Percentiles rank a stretch among this genome's conserved stretches.
These are phyloP conservation scores for Aureobasidium mangrovei DNA, from an alignment of 2,329 filamentous ascomycete genomes.

Conservation along the genomic window DNA sequence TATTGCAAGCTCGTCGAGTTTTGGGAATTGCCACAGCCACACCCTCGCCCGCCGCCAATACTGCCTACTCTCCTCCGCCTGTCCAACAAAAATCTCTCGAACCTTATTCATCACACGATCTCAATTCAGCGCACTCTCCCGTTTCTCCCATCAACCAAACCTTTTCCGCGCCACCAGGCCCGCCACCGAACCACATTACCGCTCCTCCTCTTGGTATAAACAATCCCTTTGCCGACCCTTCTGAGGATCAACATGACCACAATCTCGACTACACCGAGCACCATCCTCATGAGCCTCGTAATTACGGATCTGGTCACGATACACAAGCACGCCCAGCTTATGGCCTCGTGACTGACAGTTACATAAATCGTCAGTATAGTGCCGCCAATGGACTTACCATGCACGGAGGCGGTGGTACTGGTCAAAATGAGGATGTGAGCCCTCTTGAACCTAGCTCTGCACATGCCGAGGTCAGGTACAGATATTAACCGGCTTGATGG, in stretches of 20 bases:
- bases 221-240: slow-evolving; percentile 12
- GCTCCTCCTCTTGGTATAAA: neutral
- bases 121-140: neutral
- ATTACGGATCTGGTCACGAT: slow-evolving; percentile 1
- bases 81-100: neutral
- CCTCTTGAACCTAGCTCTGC: neutral
- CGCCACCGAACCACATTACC: neutral
- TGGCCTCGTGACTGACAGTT: slow-evolving; percentile 30
- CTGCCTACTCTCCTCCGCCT: neutral
- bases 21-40: slow-evolving; percentile 23
- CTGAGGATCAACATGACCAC: neutral
- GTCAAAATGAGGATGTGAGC: neutral
- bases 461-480: slow-evolving; percentile 3
- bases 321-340: slow-evolving; percentile 20
- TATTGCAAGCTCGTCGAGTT: slow-evolving; percentile 50
- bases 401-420: slow-evolving; percentile 30
- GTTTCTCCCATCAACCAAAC: slow-evolving; percentile 7
- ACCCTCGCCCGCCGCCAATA: slow-evolving; percentile 13
- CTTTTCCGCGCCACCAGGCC: slow-evolving; percentile 8
- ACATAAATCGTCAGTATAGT: slow-evolving; percentile 36
- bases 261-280: neutral
- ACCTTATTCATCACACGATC: neutral
- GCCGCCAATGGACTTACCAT: slow-evolving; percentile 37
- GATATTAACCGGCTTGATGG: neutral
- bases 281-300: slow-evolving; percentile 8